Conservation (phyloP, 2,329 filamentous ascomycete genomes). For the Pyrenophora seminiperda region DNA sequence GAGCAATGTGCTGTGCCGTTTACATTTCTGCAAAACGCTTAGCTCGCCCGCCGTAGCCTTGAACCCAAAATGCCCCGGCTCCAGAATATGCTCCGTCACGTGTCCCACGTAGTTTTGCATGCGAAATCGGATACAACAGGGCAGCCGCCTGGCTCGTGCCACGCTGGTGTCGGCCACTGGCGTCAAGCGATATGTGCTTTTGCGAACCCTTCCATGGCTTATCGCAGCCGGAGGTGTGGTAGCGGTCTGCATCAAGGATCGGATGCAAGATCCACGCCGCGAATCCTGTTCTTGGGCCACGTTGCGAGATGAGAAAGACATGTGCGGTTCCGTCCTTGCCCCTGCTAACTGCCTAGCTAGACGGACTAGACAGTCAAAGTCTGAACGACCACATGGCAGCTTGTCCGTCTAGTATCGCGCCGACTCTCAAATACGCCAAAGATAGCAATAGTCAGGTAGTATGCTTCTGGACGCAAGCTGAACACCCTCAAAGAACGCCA, state of each 20-base stretch:
- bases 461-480: constrained; percentile 1
- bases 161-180: constrained; percentile 14
- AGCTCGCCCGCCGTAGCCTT: neutral
- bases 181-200: constrained; percentile 14
- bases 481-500: constrained; percentile 9
- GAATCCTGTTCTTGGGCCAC: neutral
- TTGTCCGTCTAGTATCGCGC: neutral
- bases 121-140: constrained; percentile 2
- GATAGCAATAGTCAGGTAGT: neutral
- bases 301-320: neutral
- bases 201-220: constrained; percentile 8
- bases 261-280: constrained; percentile 5
- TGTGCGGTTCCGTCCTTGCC: neutral
- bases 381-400: neutral
- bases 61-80: constrained; percentile 3
- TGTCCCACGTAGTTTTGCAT: constrained; percentile 4
- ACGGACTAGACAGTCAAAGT: neutral
- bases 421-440: constrained; percentile 2
- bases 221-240: constrained; percentile 3
- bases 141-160: neutral
- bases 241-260: constrained; percentile 1
- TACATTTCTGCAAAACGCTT: constrained; percentile 1
- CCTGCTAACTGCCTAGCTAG: no score
- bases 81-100: neutral
- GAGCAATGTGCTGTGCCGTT: neutral